Evolutionary conservation across 2,329 filamentous ascomycete species (phyloP).

Genomic region (Xylaria sp.): DNA sequence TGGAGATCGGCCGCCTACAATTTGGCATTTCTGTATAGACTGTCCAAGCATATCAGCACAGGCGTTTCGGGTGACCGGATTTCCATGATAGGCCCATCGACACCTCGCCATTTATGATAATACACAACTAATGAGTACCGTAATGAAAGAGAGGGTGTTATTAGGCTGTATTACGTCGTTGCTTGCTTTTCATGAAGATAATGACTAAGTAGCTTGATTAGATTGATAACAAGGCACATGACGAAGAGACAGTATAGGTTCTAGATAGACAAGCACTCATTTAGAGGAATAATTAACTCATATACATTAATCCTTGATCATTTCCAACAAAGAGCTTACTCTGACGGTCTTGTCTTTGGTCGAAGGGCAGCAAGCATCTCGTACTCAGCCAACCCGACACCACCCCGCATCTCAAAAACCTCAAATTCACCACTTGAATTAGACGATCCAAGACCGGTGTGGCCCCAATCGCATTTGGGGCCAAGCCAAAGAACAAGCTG

Average conservation of each 20-base stretch:
- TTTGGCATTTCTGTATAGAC: conserved; percentile 34
- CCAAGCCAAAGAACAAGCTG: conserved; percentile 38
- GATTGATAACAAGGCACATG: conserved; percentile 25
- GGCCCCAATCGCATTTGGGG: conserved; percentile 37
- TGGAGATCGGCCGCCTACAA: conserved; percentile 13
- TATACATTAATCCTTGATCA: conserved; percentile 16
- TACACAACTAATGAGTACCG: not conserved
- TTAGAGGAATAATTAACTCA: conserved; percentile 10
- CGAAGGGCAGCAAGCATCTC: conserved; percentile 38
- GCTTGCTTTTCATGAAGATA: conserved; percentile 17
- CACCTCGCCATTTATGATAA: conserved; percentile 9
- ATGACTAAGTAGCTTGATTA: conserved; percentile 22
- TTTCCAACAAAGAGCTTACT: not conserved
- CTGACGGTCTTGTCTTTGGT: not conserved
- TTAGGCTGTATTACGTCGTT: not conserved
- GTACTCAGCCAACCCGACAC: conserved; percentile 31
- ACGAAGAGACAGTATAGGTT: conserved; percentile 9
- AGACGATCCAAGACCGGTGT: conserved; percentile 23
- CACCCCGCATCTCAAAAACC: conserved; percentile 19
- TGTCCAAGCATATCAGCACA: conserved; percentile 35
- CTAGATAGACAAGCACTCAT: conserved; percentile 22
- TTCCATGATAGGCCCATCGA: conserved; percentile 11
- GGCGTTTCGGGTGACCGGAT: conserved; percentile 29
- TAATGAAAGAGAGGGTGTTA: not conserved
- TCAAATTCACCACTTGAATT: conserved; percentile 19